Conservation (phyloP, 139 green algal genomes). For the Ettlia oleoabundans region DNA sequence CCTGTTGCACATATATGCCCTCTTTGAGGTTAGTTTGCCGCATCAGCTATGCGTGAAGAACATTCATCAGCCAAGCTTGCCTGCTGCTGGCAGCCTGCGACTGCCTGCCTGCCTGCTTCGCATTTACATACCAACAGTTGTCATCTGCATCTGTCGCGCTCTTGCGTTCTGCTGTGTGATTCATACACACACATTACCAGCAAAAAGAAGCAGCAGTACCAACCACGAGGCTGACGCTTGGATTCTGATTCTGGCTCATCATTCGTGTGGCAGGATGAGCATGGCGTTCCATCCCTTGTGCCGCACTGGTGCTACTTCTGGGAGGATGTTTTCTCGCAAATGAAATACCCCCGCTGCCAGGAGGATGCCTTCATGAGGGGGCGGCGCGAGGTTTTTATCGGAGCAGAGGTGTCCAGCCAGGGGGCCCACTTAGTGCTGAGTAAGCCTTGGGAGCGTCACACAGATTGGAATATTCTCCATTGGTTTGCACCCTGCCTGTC, state of each 20-base stretch:
- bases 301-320: neutral
- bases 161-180: neutral
- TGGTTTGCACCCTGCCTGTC: too few species aligned
- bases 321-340: neutral
- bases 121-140: too few species aligned
- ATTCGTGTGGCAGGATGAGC: neutral
- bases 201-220: too few species aligned
- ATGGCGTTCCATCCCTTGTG: neutral
- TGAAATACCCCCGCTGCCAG: neutral
- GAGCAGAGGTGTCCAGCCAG: neutral
- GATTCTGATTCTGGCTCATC: neutral
- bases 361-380: neutral
- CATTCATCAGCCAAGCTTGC: too few species aligned
- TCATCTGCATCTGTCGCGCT: too few species aligned
- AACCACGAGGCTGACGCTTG: too few species aligned
- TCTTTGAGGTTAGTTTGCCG: neutral
- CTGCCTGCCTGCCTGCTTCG: too few species aligned
- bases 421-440: neutral
- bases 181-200: neutral
- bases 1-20: neutral
- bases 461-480: too few species aligned
- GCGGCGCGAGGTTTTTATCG: neutral
- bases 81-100: too few species aligned
- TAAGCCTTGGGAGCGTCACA: too few species aligned
- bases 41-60: too few species aligned